Conservation (phyloP, 768 basidiomycete species). For the Rhodotorula graminis region DNA sequence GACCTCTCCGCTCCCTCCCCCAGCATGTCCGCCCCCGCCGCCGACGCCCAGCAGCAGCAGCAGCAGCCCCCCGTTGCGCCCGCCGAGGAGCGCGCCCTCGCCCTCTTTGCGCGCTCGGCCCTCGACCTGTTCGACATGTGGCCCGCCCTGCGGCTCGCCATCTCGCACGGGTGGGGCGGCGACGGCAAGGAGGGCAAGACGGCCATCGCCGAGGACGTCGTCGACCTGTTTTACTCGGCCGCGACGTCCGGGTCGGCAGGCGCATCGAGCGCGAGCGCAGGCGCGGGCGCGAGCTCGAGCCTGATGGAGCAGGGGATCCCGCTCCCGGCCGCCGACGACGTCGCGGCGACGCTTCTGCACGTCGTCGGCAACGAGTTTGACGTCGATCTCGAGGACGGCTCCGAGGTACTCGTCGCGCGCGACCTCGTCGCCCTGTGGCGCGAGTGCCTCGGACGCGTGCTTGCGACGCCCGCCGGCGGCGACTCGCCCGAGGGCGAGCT, state of each 20-base stretch:
- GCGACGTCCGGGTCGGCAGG: slow-evolving; percentile 32
- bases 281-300: background rate
- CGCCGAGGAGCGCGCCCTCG: slow-evolving; percentile 27
- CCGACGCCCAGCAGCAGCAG: background rate
- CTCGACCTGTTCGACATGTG: slow-evolving; percentile 76
- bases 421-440: slow-evolving; percentile 68
- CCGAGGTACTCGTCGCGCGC: slow-evolving; percentile 64
- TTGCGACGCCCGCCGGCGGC: slow-evolving; percentile 50
- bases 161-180: slow-evolving; percentile 74
- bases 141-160: slow-evolving; percentile 79
- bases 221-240: slow-evolving; percentile 62
- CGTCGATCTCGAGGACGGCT: slow-evolving; percentile 74
- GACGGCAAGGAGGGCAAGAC: slow-evolving; percentile 48
- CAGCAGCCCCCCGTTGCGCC: background rate
- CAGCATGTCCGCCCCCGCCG: background rate
- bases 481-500: slow-evolving; percentile 46
- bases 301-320: slow-evolving; percentile 29
- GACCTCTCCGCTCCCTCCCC: background rate
- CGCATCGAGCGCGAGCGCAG: background rate
- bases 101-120: slow-evolving; percentile 80
- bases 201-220: slow-evolving; percentile 50
- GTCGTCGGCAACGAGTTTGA: slow-evolving; percentile 86
- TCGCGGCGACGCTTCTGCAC: slow-evolving; percentile 76
- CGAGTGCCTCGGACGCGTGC: slow-evolving; percentile 38
- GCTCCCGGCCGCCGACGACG: slow-evolving; percentile 63